Conservation (phyloP, 176 grass and related monocot species). For the Echinochloa phyllopogon region DNA sequence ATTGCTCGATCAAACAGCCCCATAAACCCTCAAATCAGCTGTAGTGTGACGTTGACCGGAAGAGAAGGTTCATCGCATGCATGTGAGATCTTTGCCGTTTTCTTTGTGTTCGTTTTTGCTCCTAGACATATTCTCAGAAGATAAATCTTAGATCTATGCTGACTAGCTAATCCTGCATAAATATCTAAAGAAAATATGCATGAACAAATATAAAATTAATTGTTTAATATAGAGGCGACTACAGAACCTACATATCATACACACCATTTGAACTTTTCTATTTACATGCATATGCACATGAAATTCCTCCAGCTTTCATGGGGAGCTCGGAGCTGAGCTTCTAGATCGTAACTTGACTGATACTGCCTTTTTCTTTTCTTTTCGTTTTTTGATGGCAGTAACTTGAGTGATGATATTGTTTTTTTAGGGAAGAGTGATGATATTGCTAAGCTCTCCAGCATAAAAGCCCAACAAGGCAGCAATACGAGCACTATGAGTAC, state of each 20-base stretch:
- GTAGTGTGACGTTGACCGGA: background rate
- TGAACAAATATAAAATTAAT: background rate
- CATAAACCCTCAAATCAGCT: background rate
- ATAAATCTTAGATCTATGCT: background rate
- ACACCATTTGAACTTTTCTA: too few species aligned
- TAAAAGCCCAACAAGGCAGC: background rate
- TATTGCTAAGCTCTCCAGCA: too few species aligned
- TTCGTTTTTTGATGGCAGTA: too few species aligned
- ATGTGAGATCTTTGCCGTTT: background rate
- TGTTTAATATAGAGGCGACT: too few species aligned
- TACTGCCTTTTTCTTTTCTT: background rate
- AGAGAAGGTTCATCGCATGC: background rate
- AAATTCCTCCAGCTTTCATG: too few species aligned
- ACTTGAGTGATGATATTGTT: too few species aligned
- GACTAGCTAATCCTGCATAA: background rate
- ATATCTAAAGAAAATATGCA: background rate
- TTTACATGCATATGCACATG: too few species aligned
- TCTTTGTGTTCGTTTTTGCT: constrained; percentile 21
- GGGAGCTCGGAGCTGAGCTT: too few species aligned
- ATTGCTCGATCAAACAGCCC: background rate
- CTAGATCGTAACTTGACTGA: background rate
- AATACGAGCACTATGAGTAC: background rate
- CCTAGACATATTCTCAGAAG: background rate
- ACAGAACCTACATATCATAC: too few species aligned
- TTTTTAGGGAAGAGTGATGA: too few species aligned